Evolutionary conservation across 2,329 filamentous ascomycete genomes (phyloP), one percentile per base, ranked within the genome.

Genomic region (Pleoardoris graminearum): DNA sequence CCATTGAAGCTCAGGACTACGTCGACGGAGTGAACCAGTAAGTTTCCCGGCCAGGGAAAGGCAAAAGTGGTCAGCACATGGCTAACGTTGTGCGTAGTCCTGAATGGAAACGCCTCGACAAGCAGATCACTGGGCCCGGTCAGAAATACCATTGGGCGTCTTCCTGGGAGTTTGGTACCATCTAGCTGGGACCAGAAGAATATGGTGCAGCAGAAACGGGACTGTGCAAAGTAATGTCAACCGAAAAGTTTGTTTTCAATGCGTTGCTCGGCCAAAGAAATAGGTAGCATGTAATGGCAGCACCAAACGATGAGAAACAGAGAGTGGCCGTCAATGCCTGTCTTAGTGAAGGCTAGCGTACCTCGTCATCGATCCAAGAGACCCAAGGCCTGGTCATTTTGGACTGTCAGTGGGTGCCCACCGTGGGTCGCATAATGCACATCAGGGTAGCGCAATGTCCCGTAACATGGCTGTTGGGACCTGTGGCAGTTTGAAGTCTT

Each of bases 11-110:
- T 5, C 66, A 69, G 57, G 68, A 70, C 50, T 70, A 69, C 45
- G 66, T 69, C 16, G 66, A 70, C 43, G 68, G 67, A 16, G 69
- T 70, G 58, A 70, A 69, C 54, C 67, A 70, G 68, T 70, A 54
- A 62, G 68, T 67, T 17, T 42, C 32, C 30, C 27, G 29, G 16
- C 12, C 38, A n/a, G n/a, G n/a, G n/a, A n/a, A n/a, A 37, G 35
- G 49, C 30, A 32, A 4, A 32, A 32, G 30, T 32, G 10, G 30
- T 11, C 16, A 7, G 33, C 48, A 23, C 44, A 36, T 48, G 23
- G 54, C 66, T 70, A 56, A 69, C 48, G 4, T 10, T 48, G 44
- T 55, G 48, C 55, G 52, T 55, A 70, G 68, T 55, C 68, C 68
- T 23, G 68, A 70, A 53, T 70, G 68, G 68, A 63, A 65, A 48